Evolutionary conservation across 768 basidiomycete genomes (phyloP).

Genomic region (Suillus weaverae): DNA sequence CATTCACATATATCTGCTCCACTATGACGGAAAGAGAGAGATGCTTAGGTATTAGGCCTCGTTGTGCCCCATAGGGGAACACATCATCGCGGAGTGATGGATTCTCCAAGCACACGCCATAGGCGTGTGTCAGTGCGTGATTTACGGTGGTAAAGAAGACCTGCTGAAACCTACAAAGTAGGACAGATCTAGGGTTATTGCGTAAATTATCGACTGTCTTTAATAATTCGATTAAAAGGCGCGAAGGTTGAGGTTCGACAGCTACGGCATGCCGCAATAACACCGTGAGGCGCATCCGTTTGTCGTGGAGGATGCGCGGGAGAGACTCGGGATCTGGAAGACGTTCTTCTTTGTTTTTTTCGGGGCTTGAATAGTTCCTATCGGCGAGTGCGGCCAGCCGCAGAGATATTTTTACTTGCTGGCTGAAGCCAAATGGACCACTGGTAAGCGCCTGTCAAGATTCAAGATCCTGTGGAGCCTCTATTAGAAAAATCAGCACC

Average conservation of each 20-base stretch:
- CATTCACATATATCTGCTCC: conserved; percentile 1
- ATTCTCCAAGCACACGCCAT: conserved; percentile 5
- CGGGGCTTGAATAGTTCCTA: not conserved
- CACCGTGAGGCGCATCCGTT: conserved; percentile 3
- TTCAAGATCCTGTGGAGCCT: not conserved
- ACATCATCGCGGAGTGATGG: conserved; percentile 8
- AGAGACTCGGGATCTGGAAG: conserved; percentile 5
- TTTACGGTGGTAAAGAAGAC: conserved; percentile 7
- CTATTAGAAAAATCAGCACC: conserved; percentile 6
- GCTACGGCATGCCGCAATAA: conserved; percentile 7
- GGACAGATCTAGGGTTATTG: conserved; percentile 4
- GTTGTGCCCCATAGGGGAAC: conserved; percentile 3
- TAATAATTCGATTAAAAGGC: conserved; percentile 4
- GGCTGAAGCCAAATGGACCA: conserved; percentile 7
- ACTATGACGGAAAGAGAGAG: not conserved
- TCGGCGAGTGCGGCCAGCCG: not conserved
- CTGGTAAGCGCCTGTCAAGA: not conserved
- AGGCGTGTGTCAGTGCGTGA: conserved; percentile 6
- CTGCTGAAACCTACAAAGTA: not conserved
- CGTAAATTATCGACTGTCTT: not conserved
- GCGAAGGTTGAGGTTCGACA: conserved; percentile 6
- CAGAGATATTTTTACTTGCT: conserved; percentile 10
- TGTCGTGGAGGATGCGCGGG: conserved; percentile 7
- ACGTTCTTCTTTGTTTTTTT: conserved; percentile 1
- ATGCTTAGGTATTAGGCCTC: not conserved